Conservation (phyloP, 805 yeast genomes). For the Komagataella ulmi region DNA sequence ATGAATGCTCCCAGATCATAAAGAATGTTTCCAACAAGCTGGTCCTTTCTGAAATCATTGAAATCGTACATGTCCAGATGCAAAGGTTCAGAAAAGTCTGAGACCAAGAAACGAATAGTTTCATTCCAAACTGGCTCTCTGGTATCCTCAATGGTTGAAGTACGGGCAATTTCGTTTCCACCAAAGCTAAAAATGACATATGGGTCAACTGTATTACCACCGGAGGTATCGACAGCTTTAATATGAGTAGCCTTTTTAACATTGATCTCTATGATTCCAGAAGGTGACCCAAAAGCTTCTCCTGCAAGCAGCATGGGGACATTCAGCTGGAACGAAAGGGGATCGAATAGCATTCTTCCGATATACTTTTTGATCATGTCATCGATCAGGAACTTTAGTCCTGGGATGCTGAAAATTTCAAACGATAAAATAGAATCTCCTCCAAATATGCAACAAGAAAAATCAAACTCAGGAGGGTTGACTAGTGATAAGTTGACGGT, state of each 20-base stretch:
- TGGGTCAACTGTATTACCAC: constrained; percentile 82
- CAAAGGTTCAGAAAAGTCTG: constrained; percentile 73
- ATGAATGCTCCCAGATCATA: constrained; percentile 58
- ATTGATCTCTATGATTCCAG: constrained; percentile 72
- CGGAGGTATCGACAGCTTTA: constrained; percentile 45
- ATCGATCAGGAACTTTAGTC: constrained; percentile 68
- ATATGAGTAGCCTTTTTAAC: constrained; percentile 56
- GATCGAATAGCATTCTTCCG: constrained; percentile 81
- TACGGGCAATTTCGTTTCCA: constrained; percentile 46
- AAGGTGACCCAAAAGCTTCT: constrained; percentile 60
- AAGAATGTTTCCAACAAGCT: constrained; percentile 63
- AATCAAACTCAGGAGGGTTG: constrained; percentile 85
- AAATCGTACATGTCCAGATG: constrained; percentile 60
- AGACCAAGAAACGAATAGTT: constrained; percentile 54
- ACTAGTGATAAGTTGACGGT: constrained; percentile 76
- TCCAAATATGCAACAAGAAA: constrained; percentile 52
- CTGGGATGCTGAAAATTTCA: constrained; percentile 83
- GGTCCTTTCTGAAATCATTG: constrained; percentile 68
- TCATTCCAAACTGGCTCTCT: constrained; percentile 76
- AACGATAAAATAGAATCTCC: constrained; percentile 80
- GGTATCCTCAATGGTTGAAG: constrained; percentile 58
- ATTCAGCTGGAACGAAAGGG: constrained; percentile 87
- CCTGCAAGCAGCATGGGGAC: constrained; percentile 86
- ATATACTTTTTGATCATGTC: constrained; percentile 76
- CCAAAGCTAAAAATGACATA: constrained; percentile 62